A percentile compares a stretch with the other conserved stretches of the same genome.
Evolutionary conservation across 106 monocot genomes (phyloP).

Genomic region (Dioscorea zingiberensis): DNA sequence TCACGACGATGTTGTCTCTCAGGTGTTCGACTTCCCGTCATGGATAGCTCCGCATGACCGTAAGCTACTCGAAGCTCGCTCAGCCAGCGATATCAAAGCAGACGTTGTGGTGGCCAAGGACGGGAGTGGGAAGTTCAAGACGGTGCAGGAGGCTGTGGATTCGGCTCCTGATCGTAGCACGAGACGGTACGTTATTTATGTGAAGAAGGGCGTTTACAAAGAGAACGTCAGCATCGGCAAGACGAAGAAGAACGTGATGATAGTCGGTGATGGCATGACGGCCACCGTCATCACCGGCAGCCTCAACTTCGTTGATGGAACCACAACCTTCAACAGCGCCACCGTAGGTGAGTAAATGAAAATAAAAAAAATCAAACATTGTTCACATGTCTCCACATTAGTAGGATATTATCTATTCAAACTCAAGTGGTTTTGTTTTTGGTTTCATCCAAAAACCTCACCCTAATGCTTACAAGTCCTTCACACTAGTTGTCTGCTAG

Average conservation of each 20-base stretch:
- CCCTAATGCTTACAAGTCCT: too few species aligned
- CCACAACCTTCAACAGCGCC: slow-evolving; percentile 28
- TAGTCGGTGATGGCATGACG: slow-evolving; percentile 28
- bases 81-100: background rate
- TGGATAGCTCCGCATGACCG: slow-evolving; percentile 18
- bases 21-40: slow-evolving; percentile 6
- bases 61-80: slow-evolving; percentile 12
- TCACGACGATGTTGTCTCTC: background rate
- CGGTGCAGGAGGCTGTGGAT: slow-evolving; percentile 23
- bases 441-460: too few species aligned
- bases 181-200: slow-evolving; percentile 16
- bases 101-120: slow-evolving; percentile 22
- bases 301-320: slow-evolving; percentile 22
- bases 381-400: too few species aligned
- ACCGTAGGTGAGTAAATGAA: slow-evolving; percentile 40
- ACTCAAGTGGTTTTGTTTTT: too few species aligned
- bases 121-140: slow-evolving; percentile 28
- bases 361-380: too few species aligned
- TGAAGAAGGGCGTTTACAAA: slow-evolving; percentile 26
- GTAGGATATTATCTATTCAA: too few species aligned
- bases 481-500: too few species aligned
- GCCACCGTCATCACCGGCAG: slow-evolving; percentile 31
- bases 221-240: slow-evolving; percentile 29
- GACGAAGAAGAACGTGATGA: slow-evolving; percentile 29
- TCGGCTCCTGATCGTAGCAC: slow-evolving; percentile 7